Evolutionary conservation across 2,329 filamentous ascomycete genomes (phyloP).

Genomic region (Scytalidium lignicola): DNA sequence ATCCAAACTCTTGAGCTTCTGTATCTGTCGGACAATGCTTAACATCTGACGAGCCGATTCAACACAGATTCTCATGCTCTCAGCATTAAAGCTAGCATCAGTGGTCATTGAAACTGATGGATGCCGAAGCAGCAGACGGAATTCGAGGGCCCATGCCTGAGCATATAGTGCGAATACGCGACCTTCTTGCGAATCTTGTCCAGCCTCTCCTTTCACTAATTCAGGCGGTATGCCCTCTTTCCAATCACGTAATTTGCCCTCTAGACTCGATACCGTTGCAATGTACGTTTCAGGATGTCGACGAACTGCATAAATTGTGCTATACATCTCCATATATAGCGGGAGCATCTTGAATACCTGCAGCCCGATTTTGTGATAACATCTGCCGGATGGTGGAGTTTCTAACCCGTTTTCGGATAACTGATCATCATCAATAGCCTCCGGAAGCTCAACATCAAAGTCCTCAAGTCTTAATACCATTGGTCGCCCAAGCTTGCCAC

Average conservation of each 20-base stretch:
- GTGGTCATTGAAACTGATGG: conserved; percentile 53
- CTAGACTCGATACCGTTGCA: conserved; percentile 57
- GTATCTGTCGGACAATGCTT: conserved; percentile 51
- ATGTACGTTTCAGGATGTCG: conserved; percentile 60
- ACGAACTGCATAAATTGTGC: conserved; percentile 67
- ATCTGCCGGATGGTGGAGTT: conserved; percentile 43
- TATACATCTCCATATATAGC: conserved; percentile 68
- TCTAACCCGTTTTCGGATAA: conserved; percentile 62
- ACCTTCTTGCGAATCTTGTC: conserved; percentile 34
- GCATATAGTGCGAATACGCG: conserved; percentile 50
- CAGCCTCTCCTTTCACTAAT: conserved; percentile 42
- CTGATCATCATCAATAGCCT: conserved; percentile 64
- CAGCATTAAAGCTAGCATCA: conserved; percentile 50
- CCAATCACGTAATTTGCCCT: conserved; percentile 59
- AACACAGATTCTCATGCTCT: conserved; percentile 62
- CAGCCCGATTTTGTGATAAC: conserved; percentile 62
- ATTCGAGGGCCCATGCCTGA: conserved; percentile 50
- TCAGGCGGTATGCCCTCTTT: conserved; percentile 58
- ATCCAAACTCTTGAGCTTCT: conserved; percentile 63
- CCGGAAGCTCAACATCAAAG: conserved; percentile 73
- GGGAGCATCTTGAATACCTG: conserved; percentile 60
- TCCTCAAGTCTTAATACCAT: conserved; percentile 71
- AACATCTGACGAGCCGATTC: conserved; percentile 62
- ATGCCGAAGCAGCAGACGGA: conserved; percentile 55
- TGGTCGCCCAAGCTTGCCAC: conserved; percentile 70